A percentile compares a stretch with the other conserved stretches of the same genome.
Evolutionary conservation across 2,329 filamentous ascomycete genomes (phyloP).

Genomic region (Fusarium sp.): DNA sequence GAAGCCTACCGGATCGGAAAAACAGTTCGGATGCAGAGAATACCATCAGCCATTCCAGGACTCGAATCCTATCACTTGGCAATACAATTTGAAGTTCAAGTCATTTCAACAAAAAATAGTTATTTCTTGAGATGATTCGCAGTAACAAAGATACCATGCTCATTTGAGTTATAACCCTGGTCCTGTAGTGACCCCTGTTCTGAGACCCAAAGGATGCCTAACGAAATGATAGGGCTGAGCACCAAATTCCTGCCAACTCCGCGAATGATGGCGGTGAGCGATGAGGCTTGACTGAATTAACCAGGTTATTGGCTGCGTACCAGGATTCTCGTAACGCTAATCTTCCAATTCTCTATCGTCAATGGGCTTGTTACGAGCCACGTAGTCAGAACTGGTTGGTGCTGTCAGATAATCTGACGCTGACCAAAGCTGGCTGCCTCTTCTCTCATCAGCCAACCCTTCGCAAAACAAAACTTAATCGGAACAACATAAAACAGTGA

Average conservation of each 20-base stretch:
- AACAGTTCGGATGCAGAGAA: conserved; percentile 26
- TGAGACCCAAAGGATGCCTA: background rate
- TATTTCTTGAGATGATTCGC: rapidly evolving
- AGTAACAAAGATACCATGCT: background rate
- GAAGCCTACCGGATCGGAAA: conserved; percentile 27
- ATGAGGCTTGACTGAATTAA: background rate
- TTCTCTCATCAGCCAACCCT: conserved; percentile 1
- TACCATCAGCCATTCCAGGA: background rate
- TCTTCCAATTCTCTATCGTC: too few species aligned
- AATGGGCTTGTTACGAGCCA: background rate
- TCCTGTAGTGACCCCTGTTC: background rate
- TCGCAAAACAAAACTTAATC: background rate
- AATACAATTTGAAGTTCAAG: background rate
- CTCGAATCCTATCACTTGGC: background rate
- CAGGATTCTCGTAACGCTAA: too few species aligned
- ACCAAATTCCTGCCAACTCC: background rate
- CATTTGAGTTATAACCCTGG: background rate
- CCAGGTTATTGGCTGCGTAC: too few species aligned
- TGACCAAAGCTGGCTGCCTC: background rate
- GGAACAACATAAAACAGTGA: background rate
- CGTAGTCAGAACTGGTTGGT: background rate
- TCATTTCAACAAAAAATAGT: too few species aligned
- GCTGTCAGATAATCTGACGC: too few species aligned
- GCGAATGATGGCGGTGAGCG: too few species aligned
- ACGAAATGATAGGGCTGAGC: conserved; percentile 8